These are phyloP conservation scores for Alternaria arborescens DNA, from an alignment of 2,329 filamentous ascomycete species.

Conservation along the genomic window DNA sequence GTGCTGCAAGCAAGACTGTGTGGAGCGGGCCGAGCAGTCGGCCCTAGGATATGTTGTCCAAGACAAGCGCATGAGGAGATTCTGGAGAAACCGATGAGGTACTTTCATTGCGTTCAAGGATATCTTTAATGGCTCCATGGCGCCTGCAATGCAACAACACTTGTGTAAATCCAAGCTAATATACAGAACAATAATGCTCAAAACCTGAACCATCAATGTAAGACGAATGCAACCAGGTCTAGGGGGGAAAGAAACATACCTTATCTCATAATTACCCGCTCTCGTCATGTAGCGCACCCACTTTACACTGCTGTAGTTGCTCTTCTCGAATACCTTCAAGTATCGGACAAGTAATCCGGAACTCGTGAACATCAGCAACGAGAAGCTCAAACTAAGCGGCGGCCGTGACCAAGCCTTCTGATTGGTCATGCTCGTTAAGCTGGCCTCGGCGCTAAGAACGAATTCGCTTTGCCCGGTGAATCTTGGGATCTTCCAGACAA, in stretches of 20 bases:
- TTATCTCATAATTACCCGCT: conserved; percentile 96
- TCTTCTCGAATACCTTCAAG: conserved; percentile 99
- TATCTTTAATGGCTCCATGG: conserved; percentile 22
- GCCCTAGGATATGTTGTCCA: not conserved
- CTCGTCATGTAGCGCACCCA: conserved; percentile 99
- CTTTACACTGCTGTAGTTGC: conserved; percentile 97
- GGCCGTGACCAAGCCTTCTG: conserved; percentile 97
- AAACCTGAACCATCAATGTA: conserved; percentile 10
- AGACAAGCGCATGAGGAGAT: not conserved
- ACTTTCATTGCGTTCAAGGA: conserved; percentile 15
- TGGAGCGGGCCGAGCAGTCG: not conserved
- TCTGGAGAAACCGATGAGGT: conserved; percentile 7
- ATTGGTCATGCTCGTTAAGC: conserved; percentile 95
- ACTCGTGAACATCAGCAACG: conserved; percentile 96
- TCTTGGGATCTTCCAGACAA: conserved; percentile 98
- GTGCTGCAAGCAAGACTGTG: not conserved
- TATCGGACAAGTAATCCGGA: conserved; percentile 92
- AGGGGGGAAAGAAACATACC: conserved; percentile 59
- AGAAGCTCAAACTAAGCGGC: conserved; percentile 90
- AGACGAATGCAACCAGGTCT: not conserved
- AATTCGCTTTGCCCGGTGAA: conserved; percentile 98
- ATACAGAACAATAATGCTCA: conserved; percentile 14
- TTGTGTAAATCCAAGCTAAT: conserved; percentile 1
- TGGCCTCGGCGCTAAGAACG: conserved; percentile 91
- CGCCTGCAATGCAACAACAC: conserved; percentile 37